A percentile compares a stretch with the other conserved stretches of the same genome.
Conservation (phyloP, 1,284 basidiomycete genomes). For the Cerrena zonata region DNA sequence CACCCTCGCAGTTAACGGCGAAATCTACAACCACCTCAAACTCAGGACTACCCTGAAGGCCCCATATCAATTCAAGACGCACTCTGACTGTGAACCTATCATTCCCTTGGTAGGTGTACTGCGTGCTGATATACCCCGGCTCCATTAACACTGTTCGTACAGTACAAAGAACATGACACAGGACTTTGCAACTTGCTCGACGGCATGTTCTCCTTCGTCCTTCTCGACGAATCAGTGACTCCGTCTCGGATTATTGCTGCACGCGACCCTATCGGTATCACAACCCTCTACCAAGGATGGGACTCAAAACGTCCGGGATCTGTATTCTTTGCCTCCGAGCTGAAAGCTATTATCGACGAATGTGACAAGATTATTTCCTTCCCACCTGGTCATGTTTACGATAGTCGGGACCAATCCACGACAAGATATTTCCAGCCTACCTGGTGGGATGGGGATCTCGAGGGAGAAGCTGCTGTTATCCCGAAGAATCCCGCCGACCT, state of each 20-base stretch:
- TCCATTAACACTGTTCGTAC: constrained; percentile 8
- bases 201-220: constrained; percentile 98
- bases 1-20: constrained; percentile 93
- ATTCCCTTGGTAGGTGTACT: constrained; percentile 68
- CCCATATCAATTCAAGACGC: constrained; percentile 86
- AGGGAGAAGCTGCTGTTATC: constrained; percentile 46
- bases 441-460: constrained; percentile 79
- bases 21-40: constrained; percentile 96
- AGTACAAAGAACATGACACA: constrained; percentile 84
- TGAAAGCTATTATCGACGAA: constrained; percentile 88
- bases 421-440: constrained; percentile 80
- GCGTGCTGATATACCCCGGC: not conserved
- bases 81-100: constrained; percentile 98
- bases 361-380: constrained; percentile 95
- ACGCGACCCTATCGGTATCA: constrained; percentile 96
- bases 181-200: constrained; percentile 79
- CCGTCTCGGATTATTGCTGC: constrained; percentile 92
- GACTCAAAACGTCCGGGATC: constrained; percentile 79
- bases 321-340: constrained; percentile 91
- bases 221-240: constrained; percentile 86
- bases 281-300: constrained; percentile 96
- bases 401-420: constrained; percentile 72
- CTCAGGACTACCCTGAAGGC: constrained; percentile 66
- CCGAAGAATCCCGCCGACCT: constrained; percentile 70
- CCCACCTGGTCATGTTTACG: constrained; percentile 95